Evolutionary conservation across 2,329 filamentous ascomycete species (phyloP).

Genomic region (Fusarium falciforme): DNA sequence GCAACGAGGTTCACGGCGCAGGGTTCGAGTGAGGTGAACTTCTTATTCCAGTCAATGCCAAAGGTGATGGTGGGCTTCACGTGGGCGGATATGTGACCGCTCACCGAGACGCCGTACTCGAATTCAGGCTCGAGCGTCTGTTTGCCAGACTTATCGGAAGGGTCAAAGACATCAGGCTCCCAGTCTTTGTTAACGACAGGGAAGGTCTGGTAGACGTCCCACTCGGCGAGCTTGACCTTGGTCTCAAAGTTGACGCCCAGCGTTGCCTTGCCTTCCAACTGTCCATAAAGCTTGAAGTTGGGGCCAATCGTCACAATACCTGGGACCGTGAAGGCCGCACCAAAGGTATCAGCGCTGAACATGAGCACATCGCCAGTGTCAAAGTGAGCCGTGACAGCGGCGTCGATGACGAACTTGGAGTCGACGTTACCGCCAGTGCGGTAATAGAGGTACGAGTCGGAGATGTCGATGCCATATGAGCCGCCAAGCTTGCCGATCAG

Average conservation of each 20-base stretch:
- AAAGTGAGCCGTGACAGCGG: slow-evolving; percentile 24
- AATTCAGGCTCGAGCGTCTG: slow-evolving; percentile 12
- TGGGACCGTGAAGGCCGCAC: slow-evolving; percentile 45
- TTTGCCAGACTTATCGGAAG: background rate
- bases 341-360: slow-evolving; percentile 40
- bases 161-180: background rate
- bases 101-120: slow-evolving; percentile 8
- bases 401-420: slow-evolving; percentile 43
- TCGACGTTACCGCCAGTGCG: slow-evolving; percentile 41
- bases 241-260: slow-evolving; percentile 42
- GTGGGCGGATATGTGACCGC: slow-evolving; percentile 3
- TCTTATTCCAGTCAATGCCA: slow-evolving; percentile 12
- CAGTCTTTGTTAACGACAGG: slow-evolving; percentile 3
- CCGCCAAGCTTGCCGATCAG: slow-evolving; percentile 37
- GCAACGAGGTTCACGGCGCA: slow-evolving; percentile 9
- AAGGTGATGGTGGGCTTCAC: slow-evolving; percentile 20
- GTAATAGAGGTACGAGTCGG: slow-evolving; percentile 42
- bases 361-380: slow-evolving; percentile 37
- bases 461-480: slow-evolving; percentile 35
- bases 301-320: slow-evolving; percentile 48
- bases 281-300: slow-evolving; percentile 40
- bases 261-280: slow-evolving; percentile 34
- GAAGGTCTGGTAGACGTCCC: slow-evolving; percentile 32
- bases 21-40: slow-evolving; percentile 4
- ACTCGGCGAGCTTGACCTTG: slow-evolving; percentile 43